A percentile compares a stretch with the other conserved stretches of the same genome.
phyloP scores from a whole-genome alignment of 2,329 filamentous ascomycete genomes.

The Monosporascus sp. region DNA sequence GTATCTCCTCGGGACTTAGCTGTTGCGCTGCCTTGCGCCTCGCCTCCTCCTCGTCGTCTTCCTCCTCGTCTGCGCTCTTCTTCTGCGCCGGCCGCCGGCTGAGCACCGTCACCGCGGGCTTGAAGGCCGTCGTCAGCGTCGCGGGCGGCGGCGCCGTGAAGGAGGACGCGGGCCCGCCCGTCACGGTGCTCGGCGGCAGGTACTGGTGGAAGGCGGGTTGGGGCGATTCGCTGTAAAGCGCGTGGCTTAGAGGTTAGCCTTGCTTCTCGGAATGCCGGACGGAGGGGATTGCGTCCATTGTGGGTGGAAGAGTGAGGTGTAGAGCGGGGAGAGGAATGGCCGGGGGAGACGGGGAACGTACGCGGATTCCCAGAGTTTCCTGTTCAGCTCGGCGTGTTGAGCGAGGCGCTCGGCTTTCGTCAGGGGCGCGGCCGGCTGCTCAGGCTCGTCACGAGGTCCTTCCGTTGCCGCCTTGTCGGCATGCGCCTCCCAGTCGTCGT shows the following conservation, averaged over 20 bases:
- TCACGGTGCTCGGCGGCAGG: constrained; percentile 73
- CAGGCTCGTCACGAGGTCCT: constrained; percentile 27
- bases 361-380: constrained; percentile 85
- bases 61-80: constrained; percentile 32
- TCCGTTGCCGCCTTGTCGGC: constrained; percentile 54
- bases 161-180: constrained; percentile 30
- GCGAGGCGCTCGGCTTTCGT: constrained; percentile 74
- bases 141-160: constrained; percentile 54
- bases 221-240: constrained; percentile 55
- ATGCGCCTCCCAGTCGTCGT: constrained; percentile 77
- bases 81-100: constrained; percentile 66
- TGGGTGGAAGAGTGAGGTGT: constrained; percentile 1
- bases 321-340: background rate
- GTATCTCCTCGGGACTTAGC: constrained; percentile 69
- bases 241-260: background rate
- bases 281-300: background rate
- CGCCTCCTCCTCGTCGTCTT: constrained; percentile 58
- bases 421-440: constrained; percentile 38
- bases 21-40: constrained; percentile 48
- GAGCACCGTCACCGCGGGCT: constrained; percentile 76
- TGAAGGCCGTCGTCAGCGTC: constrained; percentile 57
- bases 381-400: constrained; percentile 77
- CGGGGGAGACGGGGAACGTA: constrained; percentile 37
- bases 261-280: too few relatives aligned
- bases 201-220: constrained; percentile 65